Evolutionary conservation across 1,284 basidiomycete species (phyloP), one percentile per base, ranked within the genome.

Genomic region (Athelia psychrophila): DNA sequence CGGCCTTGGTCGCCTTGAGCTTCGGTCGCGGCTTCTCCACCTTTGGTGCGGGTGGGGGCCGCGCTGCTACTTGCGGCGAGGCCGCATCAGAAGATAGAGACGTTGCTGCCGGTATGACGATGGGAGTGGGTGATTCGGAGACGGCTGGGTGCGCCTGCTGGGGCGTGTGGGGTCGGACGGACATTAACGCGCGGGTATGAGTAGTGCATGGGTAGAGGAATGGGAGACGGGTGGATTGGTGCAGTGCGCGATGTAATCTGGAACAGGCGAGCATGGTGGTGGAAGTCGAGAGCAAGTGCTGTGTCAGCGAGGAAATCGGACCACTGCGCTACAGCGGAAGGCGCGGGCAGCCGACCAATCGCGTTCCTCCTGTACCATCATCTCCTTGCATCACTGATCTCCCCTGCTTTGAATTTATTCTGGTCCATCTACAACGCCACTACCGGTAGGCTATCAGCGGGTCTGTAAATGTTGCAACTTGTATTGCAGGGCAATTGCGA

Each of bases 1-100:
- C 92, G 12, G 90, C 91, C 71, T 93, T 95, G 58, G 83, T 82
- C 0, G 91, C 77, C 54, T 84, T 80, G 56, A 94, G 75, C 53
- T 74, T 80, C 10, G 87, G 88, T 60, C 86, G 73, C 2, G 79
- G 76, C 46, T 84, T 82, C 58, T 84, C 79, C 4, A 73, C 73
- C 63, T 80, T 84, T 15, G 88, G 88, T 18, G 72, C 70, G 25
- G 83, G 80, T 2, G 88, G 88, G 3, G 85, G 87, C 1, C 81
- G 80, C 12, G 86, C 88, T 6, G 79, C 86, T 24, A 78, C 76
- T 61, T 90, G 86, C 0, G 87, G 86, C 22, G 86, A 81, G 18
- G 82, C 74, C 3, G 84, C 80, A 59, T 88, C 79, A 10, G 78
- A 65, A 3, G 80, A 80, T 20, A 85, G 67, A 40, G 73, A 64